Percentiles rank a stretch among this genome's conserved stretches.
Conservation (phyloP, 2,329 filamentous ascomycete species). For the Botryotinia narcissicola region DNA sequence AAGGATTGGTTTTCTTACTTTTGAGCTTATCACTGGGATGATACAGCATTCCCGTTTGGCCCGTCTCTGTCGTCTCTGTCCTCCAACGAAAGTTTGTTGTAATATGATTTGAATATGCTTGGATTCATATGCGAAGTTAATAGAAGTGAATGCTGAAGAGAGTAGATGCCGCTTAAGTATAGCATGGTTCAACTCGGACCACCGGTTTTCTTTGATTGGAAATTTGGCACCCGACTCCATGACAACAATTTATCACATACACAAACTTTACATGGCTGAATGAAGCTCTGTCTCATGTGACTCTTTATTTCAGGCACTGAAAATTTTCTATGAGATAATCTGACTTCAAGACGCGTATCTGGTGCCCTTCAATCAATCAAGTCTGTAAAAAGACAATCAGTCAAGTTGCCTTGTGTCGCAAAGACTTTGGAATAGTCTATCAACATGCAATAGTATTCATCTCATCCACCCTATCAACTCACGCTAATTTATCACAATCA, state of each 20-base stretch:
- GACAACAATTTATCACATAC: not conserved
- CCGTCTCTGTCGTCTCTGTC: not conserved
- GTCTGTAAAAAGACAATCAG: not conserved
- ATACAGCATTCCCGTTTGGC: not conserved
- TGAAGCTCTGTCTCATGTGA: not conserved
- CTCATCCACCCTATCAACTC: not conserved
- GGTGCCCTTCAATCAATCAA: not conserved
- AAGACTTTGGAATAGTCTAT: not conserved
- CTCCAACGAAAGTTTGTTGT: not conserved
- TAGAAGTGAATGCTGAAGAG: not conserved
- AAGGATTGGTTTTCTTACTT: not conserved
- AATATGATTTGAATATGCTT: not conserved
- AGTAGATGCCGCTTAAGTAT: not conserved
- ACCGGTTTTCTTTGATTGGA: not conserved
- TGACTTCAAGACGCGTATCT: not conserved
- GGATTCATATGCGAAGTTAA: not conserved
- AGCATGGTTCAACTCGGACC: not conserved
- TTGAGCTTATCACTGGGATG: not conserved
- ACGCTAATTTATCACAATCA: not conserved
- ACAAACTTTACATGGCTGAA: not conserved
- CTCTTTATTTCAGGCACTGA: not conserved
- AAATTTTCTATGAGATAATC: not conserved
- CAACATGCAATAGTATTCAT: not conserved
- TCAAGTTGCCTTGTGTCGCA: not conserved
- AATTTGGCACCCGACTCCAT: not conserved